These are phyloP conservation scores for Fusarium sarcochroum DNA, from an alignment of 2,329 filamentous ascomycete genomes.

Conservation along the genomic window DNA sequence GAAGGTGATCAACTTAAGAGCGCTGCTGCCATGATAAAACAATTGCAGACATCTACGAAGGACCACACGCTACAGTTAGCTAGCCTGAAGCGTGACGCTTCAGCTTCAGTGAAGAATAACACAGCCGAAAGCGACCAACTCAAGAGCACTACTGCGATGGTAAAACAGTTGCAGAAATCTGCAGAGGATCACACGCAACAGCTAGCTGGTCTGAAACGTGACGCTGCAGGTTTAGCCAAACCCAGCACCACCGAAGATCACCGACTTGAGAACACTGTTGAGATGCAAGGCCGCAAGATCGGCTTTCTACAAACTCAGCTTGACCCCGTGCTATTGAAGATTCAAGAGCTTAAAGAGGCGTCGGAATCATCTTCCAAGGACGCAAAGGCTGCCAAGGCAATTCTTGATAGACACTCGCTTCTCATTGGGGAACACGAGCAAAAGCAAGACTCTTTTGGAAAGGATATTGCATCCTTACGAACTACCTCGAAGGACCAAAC, in stretches of 20 bases:
- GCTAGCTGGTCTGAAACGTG: not conserved
- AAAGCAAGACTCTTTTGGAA: constrained; percentile 19
- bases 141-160: not conserved
- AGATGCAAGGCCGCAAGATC: constrained; percentile 19
- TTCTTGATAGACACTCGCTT: constrained; percentile 4
- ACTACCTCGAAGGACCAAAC: constrained; percentile 7
- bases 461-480: constrained; percentile 8
- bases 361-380: constrained; percentile 8
- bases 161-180: constrained; percentile 3
- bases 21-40: not conserved
- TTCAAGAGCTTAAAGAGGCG: constrained; percentile 12
- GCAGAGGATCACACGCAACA: constrained; percentile 6
- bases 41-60: constrained; percentile 1
- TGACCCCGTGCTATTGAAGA: not conserved
- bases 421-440: constrained; percentile 11
- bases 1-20: constrained; percentile 2
- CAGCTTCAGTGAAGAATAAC: not conserved
- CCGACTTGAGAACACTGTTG: constrained; percentile 8
- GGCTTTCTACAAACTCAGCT: constrained; percentile 9
- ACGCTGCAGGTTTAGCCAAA: not conserved
- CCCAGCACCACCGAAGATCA: not conserved
- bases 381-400: not conserved
- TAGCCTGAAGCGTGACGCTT: not conserved
- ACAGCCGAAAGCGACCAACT: constrained; percentile 1
- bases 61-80: constrained; percentile 6